Conservation (phyloP, 768 basidiomycete species). For the Neoboletus brunneissimus region DNA sequence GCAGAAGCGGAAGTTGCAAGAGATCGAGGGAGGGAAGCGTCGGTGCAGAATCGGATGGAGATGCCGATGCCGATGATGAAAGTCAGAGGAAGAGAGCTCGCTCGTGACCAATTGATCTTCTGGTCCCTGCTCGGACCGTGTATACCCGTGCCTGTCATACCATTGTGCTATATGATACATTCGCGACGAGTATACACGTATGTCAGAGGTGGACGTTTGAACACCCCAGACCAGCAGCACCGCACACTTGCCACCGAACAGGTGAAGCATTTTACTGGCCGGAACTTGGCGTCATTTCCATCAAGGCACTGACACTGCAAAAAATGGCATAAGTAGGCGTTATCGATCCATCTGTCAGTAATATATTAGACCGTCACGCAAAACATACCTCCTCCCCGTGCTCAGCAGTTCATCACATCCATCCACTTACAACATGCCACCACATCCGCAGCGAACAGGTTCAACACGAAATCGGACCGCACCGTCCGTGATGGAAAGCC, state of each 20-base stretch:
- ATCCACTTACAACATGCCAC: conserved; percentile 55
- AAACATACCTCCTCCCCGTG: conserved; percentile 51
- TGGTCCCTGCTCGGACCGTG: neutral
- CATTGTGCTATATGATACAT: neutral
- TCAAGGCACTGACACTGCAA: neutral
- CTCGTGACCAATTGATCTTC: conserved; percentile 7
- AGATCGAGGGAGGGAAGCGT: conserved; percentile 11
- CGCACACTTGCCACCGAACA: neutral
- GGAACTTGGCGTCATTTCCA: neutral
- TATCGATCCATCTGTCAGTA: conserved; percentile 5
- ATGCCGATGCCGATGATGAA: neutral
- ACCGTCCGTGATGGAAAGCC: conserved; percentile 53
- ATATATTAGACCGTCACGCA: neutral
- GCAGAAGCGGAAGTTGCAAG: conserved; percentile 15
- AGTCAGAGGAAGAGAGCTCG: conserved; percentile 15
- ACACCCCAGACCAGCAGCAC: neutral
- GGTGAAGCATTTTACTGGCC: neutral
- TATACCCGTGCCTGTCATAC: neutral
- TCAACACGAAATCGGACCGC: conserved; percentile 75
- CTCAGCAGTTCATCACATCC: conserved; percentile 80
- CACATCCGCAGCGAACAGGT: conserved; percentile 67
- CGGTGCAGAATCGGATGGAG: neutral
- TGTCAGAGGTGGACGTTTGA: neutral
- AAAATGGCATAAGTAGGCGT: neutral
- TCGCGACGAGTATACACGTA: neutral